Percentiles rank a stretch among this genome's conserved stretches.
Conservation (phyloP, 1,284 basidiomycete species). For the Naganishia sp. region DNA sequence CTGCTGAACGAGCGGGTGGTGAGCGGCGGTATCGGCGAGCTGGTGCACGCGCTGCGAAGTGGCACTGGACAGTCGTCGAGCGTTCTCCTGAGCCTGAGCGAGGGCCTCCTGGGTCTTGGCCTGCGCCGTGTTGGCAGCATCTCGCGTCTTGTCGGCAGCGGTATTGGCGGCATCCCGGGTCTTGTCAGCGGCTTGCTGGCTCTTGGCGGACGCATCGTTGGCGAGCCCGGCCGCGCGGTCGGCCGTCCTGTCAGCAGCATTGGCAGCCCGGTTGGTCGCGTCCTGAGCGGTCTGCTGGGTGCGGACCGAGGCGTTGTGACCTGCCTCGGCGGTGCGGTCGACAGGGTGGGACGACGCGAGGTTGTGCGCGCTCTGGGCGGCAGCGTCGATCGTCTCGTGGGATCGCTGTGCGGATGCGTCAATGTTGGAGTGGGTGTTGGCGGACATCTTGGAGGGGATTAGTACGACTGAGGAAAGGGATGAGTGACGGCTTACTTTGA, state of each 20-base stretch:
- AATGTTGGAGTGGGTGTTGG: slow-evolving; percentile 23
- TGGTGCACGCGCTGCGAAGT: slow-evolving; percentile 25
- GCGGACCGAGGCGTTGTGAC: background rate
- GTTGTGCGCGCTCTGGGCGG: slow-evolving; percentile 13
- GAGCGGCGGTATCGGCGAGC: slow-evolving; percentile 17
- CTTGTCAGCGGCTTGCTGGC: slow-evolving; percentile 1
- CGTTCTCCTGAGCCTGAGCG: slow-evolving; percentile 20
- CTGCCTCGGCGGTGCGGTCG: background rate
- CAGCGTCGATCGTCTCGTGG: slow-evolving; percentile 23
- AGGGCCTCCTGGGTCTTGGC: slow-evolving; percentile 30
- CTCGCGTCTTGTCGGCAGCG: slow-evolving; percentile 24
- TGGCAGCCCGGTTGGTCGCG: slow-evolving; percentile 22
- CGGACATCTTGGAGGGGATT: slow-evolving; percentile 13
- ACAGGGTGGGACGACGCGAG: background rate
- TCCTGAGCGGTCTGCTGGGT: slow-evolving; percentile 4
- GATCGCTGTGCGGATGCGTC: slow-evolving; percentile 22
- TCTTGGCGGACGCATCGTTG: slow-evolving; percentile 1
- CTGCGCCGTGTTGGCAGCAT: slow-evolving; percentile 16
- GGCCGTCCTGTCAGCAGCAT: slow-evolving; percentile 35
- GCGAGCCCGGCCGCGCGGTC: background rate
- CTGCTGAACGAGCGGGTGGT: slow-evolving; percentile 34
- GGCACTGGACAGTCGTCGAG: slow-evolving; percentile 10
- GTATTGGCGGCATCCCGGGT: slow-evolving; percentile 11
- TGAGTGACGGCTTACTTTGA: too few species aligned
- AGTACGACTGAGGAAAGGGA: too few species aligned